Percentiles rank a stretch among this genome's conserved stretches.
Evolutionary conservation across 495 filamentous ascomycete species (phyloP).

Genomic region (Usnea hakonensis): DNA sequence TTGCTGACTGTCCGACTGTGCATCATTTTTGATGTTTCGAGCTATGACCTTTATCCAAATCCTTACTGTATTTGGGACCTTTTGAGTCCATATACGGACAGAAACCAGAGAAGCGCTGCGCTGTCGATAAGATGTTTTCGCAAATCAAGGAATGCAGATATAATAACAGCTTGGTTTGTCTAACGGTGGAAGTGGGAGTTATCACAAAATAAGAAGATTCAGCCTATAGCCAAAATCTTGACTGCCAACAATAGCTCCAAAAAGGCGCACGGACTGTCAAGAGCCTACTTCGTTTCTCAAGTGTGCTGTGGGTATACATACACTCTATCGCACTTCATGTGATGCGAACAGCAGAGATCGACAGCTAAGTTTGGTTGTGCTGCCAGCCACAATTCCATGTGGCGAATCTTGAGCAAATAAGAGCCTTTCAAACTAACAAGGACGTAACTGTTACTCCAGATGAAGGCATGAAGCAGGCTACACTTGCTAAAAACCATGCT

Average conservation of each 20-base stretch:
- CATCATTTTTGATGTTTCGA: conserved; percentile 1
- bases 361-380: neutral
- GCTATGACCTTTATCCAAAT: conserved; percentile 3
- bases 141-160: no score
- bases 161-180: neutral
- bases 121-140: neutral
- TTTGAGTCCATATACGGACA: conserved; percentile 2
- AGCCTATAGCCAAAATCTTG: neutral
- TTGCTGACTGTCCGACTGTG: neutral
- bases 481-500: neutral
- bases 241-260: neutral
- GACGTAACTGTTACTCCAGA: neutral
- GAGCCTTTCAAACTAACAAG: no score
- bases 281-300: neutral
- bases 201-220: neutral
- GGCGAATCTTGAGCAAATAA: neutral
- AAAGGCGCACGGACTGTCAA: neutral
- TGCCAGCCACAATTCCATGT: neutral
- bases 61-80: conserved; percentile 6
- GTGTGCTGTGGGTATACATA: neutral
- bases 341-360: neutral
- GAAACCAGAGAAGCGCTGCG: neutral
- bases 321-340: neutral
- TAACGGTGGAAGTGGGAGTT: neutral
- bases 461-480: neutral